Evolutionary conservation across 495 filamentous ascomycete genomes (phyloP), one percentile per base, ranked within the genome.

Genomic region (Bacidia rubella): DNA sequence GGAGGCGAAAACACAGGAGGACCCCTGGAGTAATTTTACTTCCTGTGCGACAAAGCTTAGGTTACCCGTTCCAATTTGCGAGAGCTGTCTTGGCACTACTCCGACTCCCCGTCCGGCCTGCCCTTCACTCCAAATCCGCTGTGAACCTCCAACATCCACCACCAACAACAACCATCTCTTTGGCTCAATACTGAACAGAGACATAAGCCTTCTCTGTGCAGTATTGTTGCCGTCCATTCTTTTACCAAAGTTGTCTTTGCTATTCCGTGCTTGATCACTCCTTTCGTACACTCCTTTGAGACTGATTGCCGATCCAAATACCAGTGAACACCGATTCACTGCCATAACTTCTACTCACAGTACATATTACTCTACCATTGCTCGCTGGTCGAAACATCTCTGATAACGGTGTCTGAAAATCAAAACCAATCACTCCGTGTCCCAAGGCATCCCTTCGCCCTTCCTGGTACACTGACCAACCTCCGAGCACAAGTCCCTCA

Each of bases 181-280:
- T 59, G 60, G 60, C 60, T 50, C 55, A 49, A 55, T 54, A 51
- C 52, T 52, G 17, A 32, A 57, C 20, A 62, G 57, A 58, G 32
- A 25, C 27, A 52, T 44, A n/a, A n/a, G n/a, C 43, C 22, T 35
- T 47, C 54, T 56, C 54, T 59, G 49, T 39, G 38, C 17, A 48
- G 59, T 51, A 42, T 61, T 58, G 59, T 58, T 17, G 60, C 60
- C 57, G 60, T 62, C 60, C 60, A 53, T 50, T 62, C 60, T 25
- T 62, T 62, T 52, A 38, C 21, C 47, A 39, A 39, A 52, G 52
- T 38, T 41, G 41, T 46, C 49, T 40, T 35, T 38, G 9, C 21
- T 48, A 23, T 26, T 51, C 11, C 47, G 26, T 47, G n/a, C 48
- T 52, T 48, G 12, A 27, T 55, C 32, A 11, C 5, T 26, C 5